These are phyloP conservation scores for Diaporthe australafricana DNA, from an alignment of 2,329 filamentous ascomycete species.

Conservation along the genomic window DNA sequence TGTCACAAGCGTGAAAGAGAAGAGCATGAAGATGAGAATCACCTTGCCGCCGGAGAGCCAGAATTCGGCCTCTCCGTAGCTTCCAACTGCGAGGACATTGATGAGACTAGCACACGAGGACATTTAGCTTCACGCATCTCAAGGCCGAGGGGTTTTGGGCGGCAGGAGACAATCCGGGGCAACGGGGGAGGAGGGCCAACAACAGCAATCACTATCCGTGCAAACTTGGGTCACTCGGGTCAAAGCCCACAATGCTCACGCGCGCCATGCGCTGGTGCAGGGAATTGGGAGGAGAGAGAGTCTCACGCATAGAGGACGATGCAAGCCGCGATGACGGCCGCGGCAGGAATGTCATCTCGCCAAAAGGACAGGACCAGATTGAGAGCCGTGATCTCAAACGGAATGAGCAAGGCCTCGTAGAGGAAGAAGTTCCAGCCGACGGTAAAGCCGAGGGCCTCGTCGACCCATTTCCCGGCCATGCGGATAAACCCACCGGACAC, in stretches of 20 bases:
- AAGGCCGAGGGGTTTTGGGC: neutral
- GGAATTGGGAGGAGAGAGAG: neutral
- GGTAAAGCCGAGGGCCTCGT: constrained; percentile 73
- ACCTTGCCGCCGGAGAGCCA: constrained; percentile 73
- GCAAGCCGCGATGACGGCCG: constrained; percentile 66
- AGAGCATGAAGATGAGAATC: constrained; percentile 73
- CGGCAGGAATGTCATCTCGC: constrained; percentile 56
- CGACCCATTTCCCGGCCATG: constrained; percentile 73
- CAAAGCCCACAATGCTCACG: neutral
- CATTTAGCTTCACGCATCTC: constrained; percentile 41
- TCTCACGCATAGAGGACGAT: constrained; percentile 69
- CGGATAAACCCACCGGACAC: constrained; percentile 73
- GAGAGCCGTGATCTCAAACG: constrained; percentile 55
- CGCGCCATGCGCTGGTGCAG: neutral
- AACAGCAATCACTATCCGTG: neutral
- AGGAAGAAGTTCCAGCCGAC: constrained; percentile 58
- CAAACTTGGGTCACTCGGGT: constrained; percentile 1
- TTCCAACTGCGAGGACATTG: constrained; percentile 74
- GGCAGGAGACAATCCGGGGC: neutral
- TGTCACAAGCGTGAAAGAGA: constrained; percentile 81
- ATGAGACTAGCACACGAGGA: constrained; percentile 55
- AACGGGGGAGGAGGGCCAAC: neutral
- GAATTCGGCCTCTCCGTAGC: constrained; percentile 80
- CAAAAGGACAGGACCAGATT: constrained; percentile 59
- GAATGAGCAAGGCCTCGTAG: constrained; percentile 54